A percentile compares a stretch with the other conserved stretches of the same genome.
phyloP scores from a whole-genome alignment of 345 rosid genomes.

The Heritiera littoralis region DNA sequence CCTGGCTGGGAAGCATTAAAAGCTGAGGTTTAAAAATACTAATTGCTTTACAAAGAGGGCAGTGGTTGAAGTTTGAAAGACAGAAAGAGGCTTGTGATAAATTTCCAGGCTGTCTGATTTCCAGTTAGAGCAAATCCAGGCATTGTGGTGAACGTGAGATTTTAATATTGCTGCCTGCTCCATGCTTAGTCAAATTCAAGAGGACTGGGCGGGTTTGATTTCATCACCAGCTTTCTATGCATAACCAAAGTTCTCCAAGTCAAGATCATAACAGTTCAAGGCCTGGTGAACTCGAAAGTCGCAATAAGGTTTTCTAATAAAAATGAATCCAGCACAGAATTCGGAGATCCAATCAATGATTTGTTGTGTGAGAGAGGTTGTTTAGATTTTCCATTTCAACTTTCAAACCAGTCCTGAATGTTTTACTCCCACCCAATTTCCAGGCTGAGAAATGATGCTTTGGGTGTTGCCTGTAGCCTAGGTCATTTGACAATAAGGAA shows the following conservation, averaged over 20 bases:
- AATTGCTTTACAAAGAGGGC: not conserved
- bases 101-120: slow-evolving; percentile 6
- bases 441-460: not conserved
- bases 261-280: not conserved
- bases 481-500: too few relatives aligned
- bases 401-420: not conserved
- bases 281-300: not conserved
- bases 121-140: not conserved
- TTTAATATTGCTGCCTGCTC: slow-evolving; percentile 1
- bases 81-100: not conserved
- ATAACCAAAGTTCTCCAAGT: not conserved
- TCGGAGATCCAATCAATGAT: not conserved
- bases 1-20: not conserved
- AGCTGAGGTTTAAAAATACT: not conserved
- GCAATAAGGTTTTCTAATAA: not conserved
- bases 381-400: not conserved
- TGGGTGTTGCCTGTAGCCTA: not conserved
- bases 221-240: too few relatives aligned
- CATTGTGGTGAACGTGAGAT: slow-evolving; percentile 13
- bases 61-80: not conserved
- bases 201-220: not conserved
- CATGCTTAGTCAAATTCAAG: not conserved
- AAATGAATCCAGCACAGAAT: not conserved
- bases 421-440: not conserved
- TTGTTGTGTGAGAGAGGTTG: not conserved